A percentile compares a stretch with the other conserved stretches of the same genome.
These are phyloP conservation scores for Zizania palustris DNA, from an alignment of 202 grass and related monocot genomes.

Conservation along the genomic window DNA sequence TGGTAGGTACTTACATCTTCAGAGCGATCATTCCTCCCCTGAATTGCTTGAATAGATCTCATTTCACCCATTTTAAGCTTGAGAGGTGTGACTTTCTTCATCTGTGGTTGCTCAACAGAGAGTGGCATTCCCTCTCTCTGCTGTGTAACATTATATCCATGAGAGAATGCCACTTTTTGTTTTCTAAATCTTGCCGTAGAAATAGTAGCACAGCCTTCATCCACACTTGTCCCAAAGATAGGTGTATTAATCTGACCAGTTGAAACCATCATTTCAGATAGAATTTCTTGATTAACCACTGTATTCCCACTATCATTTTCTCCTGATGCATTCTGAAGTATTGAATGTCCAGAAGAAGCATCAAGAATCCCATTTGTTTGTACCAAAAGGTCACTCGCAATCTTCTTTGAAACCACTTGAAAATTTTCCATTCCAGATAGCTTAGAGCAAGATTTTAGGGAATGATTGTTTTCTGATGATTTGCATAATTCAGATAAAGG, in stretches of 20 bases:
- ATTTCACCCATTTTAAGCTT: constrained; percentile 32
- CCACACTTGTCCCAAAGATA: constrained; percentile 27
- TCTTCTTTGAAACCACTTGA: constrained; percentile 34
- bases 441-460: not conserved
- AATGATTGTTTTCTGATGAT: constrained; percentile 38
- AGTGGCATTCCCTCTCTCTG: constrained; percentile 13
- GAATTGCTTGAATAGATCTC: constrained; percentile 32
- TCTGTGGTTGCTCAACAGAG: constrained; percentile 21
- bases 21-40: constrained; percentile 10
- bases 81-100: constrained; percentile 14
- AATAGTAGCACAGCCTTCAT: constrained; percentile 37
- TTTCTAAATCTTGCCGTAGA: constrained; percentile 16
- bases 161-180: constrained; percentile 27
- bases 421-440: constrained; percentile 24
- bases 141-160: constrained; percentile 27
- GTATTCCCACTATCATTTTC: constrained; percentile 21
- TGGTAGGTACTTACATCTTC: constrained; percentile 22
- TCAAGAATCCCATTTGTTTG: constrained; percentile 23
- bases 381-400: not conserved
- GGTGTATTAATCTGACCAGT: constrained; percentile 34
- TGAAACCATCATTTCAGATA: constrained; percentile 28
- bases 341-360: constrained; percentile 35
- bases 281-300: constrained; percentile 36
- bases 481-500: constrained; percentile 37
- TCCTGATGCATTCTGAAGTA: constrained; percentile 17